Evolutionary conservation across 73 alveolate species (phyloP).

Genomic region (Tetrahymena malaccensis): DNA sequence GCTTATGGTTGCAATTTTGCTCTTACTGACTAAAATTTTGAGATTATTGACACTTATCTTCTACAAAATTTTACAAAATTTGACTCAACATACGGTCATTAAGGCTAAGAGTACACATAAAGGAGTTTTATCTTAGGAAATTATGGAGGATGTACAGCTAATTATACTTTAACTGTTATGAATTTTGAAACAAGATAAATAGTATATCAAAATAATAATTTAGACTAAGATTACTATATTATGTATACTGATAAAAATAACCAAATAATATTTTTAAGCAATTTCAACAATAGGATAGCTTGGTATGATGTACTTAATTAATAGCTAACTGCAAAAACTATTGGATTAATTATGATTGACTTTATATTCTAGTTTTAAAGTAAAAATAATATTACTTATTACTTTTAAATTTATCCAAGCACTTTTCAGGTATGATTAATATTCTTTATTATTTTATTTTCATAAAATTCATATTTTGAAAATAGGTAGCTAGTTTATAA

Average conservation of each 20-base stretch:
- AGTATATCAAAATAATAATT: no score
- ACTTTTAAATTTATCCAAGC: no score
- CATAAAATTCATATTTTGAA: no score
- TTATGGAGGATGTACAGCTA: neutral
- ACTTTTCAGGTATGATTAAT: no score
- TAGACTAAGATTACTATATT: neutral
- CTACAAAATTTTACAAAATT: no score
- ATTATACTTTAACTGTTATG: neutral
- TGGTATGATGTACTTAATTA: neutral
- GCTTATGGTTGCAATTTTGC: neutral
- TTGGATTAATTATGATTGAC: neutral
- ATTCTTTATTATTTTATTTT: no score
- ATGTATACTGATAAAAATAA: neutral
- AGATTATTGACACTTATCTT: neutral
- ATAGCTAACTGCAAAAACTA: neutral
- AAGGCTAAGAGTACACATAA: neutral
- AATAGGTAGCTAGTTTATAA: no score
- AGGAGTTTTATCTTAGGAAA: neutral
- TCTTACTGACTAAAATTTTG: neutral
- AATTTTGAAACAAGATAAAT: neutral
- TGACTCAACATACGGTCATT: neutral
- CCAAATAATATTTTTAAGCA: neutral
- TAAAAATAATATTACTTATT: no score
- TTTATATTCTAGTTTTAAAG: no score
- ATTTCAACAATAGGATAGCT: neutral